Percentiles rank a stretch among this genome's conserved stretches.
Conservation (phyloP, 73 alveolate species). For the Tetrahymena borealis region DNA sequence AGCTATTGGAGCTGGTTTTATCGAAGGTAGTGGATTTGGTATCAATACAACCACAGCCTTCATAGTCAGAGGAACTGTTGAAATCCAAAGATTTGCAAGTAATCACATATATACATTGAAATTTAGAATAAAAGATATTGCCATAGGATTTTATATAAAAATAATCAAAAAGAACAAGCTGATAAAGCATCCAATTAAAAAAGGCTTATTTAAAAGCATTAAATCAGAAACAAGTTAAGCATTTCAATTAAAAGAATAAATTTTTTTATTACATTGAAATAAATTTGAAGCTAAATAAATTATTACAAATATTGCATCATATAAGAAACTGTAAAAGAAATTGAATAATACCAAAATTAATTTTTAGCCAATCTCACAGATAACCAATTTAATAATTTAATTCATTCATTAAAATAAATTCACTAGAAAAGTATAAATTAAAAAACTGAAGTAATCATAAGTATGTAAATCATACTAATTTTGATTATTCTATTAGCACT, state of each 20-base stretch:
- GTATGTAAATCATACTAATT: too few species aligned
- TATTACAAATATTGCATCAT: background rate
- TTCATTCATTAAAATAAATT: too few species aligned
- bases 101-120: background rate
- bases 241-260: background rate
- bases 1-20: conserved; percentile 60
- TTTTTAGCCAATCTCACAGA: too few species aligned
- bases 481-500: too few species aligned
- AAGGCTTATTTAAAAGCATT: background rate
- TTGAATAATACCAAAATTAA: too few species aligned
- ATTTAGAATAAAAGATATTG: background rate
- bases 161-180: too few species aligned
- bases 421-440: too few species aligned
- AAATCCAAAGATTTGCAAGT: conserved; percentile 43
- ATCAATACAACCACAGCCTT: conserved; percentile 53
- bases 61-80: conserved; percentile 53
- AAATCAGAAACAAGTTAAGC: background rate
- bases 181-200: too few species aligned
- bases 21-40: conserved; percentile 61
- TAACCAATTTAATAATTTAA: too few species aligned
- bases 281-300: background rate
- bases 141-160: background rate
- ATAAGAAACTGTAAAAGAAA: too few species aligned
- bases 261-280: background rate
- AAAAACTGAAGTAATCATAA: too few species aligned